These are phyloP conservation scores for Linaria vulgaris DNA, from an alignment of 257 asterid genomes.

Conservation along the genomic window DNA sequence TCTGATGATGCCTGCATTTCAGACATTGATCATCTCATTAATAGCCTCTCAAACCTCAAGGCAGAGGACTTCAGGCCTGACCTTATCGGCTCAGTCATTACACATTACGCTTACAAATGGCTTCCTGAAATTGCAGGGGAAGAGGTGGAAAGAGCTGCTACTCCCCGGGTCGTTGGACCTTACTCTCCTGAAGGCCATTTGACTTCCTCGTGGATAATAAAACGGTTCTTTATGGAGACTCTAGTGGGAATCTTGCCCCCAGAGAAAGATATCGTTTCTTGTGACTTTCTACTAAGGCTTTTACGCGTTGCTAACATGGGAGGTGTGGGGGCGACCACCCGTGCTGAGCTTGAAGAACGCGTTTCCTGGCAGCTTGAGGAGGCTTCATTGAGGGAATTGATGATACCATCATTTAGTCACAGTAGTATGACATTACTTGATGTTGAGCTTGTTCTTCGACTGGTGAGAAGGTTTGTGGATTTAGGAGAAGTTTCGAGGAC, in stretches of 20 bases:
- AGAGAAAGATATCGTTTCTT: constrained; percentile 62
- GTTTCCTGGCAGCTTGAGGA: constrained; percentile 74
- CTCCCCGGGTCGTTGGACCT: background rate
- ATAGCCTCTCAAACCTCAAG: constrained; percentile 55
- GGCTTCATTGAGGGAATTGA: constrained; percentile 68
- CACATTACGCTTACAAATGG: constrained; percentile 74
- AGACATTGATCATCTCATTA: constrained; percentile 74
- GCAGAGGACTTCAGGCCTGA: constrained; percentile 61
- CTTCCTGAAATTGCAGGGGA: constrained; percentile 60
- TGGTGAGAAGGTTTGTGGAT: constrained; percentile 52
- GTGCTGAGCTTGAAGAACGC: constrained; percentile 58
- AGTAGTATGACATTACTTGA: constrained; percentile 63
- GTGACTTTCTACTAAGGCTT: constrained; percentile 64
- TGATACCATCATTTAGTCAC: constrained; percentile 74
- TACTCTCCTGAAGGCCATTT: constrained; percentile 49
- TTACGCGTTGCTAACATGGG: constrained; percentile 61
- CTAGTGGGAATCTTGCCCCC: constrained; percentile 61
- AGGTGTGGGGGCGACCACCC: constrained; percentile 35
- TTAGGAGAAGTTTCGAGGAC: constrained; percentile 48
- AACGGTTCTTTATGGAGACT: constrained; percentile 62
- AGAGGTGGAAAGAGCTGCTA: background rate
- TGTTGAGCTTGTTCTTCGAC: constrained; percentile 53
- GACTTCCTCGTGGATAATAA: constrained; percentile 56
- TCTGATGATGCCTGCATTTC: constrained; percentile 49
- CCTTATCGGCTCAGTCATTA: constrained; percentile 64